Percentiles rank a stretch among this genome's conserved stretches.
These are phyloP conservation scores for Limnomonas spitsbergensis DNA, from an alignment of 139 green algal species.

Conservation along the genomic window DNA sequence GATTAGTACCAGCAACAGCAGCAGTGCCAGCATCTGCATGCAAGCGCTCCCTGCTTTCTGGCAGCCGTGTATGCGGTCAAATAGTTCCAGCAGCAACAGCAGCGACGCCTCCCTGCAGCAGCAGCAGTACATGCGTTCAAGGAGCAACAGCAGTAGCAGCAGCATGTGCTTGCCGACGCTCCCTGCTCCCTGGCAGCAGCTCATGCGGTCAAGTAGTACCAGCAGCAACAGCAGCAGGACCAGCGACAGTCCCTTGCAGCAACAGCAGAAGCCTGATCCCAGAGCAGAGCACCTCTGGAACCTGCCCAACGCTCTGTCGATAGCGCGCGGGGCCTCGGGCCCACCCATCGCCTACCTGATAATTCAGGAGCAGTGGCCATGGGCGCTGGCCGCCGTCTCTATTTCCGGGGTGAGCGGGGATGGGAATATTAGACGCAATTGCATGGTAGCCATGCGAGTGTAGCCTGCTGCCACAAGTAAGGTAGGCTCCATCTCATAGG, in stretches of 20 bases:
- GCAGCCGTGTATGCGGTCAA: no score
- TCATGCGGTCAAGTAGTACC: neutral
- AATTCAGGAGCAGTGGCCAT: conserved; percentile 29
- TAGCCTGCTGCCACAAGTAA: no score
- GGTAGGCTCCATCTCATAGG: no score
- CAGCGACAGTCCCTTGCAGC: neutral
- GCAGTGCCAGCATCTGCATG: no score
- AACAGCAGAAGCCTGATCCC: no score
- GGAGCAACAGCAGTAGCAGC: neutral
- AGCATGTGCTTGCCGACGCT: neutral
- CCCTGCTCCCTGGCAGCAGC: neutral
- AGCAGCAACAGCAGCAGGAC: neutral
- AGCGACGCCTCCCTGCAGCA: neutral
- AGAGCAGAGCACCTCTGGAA: neutral
- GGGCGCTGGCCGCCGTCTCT: conserved; percentile 27
- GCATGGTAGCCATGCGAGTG: neutral
- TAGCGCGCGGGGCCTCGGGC: conserved; percentile 29
- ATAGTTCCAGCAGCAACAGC: neutral
- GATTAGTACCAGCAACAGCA: no score
- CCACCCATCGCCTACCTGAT: conserved; percentile 43
- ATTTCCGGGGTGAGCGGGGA: conserved; percentile 44
- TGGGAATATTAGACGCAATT: neutral
- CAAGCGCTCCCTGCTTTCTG: no score
- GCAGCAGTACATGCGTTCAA: neutral
- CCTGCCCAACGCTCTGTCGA: conserved; percentile 47